These are phyloP conservation scores for Mycena belliarum DNA, from an alignment of 768 basidiomycete genomes.

Conservation along the genomic window DNA sequence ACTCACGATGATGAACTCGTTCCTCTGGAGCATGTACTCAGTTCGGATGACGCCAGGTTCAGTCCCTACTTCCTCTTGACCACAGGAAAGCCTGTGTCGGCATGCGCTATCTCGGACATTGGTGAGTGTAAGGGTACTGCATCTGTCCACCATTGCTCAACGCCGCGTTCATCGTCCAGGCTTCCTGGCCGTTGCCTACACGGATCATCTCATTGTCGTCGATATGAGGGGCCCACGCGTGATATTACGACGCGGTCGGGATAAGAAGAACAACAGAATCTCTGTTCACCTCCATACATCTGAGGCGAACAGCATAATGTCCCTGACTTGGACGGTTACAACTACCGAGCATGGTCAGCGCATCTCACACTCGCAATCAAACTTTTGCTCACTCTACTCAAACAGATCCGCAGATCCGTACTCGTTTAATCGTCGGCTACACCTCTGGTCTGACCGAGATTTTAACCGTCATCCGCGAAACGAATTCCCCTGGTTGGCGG, in stretches of 20 bases:
- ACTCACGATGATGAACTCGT: conserved; percentile 51
- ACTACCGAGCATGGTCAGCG: conserved; percentile 51
- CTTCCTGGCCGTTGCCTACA: conserved; percentile 75
- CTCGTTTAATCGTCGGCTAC: conserved; percentile 65
- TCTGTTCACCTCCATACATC: conserved; percentile 33
- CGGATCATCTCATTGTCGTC: conserved; percentile 57
- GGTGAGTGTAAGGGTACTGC: conserved; percentile 44
- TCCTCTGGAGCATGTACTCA: conserved; percentile 50
- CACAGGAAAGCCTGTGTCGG: conserved; percentile 44
- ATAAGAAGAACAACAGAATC: conserved; percentile 42
- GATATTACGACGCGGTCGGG: conserved; percentile 50
- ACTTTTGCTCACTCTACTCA: background rate
- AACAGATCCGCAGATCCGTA: conserved; percentile 44
- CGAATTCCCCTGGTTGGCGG: conserved; percentile 37
- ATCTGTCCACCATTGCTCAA: background rate
- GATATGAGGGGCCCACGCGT: conserved; percentile 77
- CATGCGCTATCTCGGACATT: conserved; percentile 69
- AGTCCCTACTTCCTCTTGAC: conserved; percentile 63
- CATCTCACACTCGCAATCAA: background rate
- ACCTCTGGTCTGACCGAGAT: conserved; percentile 61
- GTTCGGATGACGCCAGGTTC: conserved; percentile 44
- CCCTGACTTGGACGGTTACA: conserved; percentile 69
- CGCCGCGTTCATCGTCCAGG: conserved; percentile 48
- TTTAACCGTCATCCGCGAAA: conserved; percentile 48
- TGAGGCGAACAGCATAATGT: conserved; percentile 43